Base-by-base conservation (phyloP, 352 stramenopile species). In the Phytophthora capsici region DNA sequence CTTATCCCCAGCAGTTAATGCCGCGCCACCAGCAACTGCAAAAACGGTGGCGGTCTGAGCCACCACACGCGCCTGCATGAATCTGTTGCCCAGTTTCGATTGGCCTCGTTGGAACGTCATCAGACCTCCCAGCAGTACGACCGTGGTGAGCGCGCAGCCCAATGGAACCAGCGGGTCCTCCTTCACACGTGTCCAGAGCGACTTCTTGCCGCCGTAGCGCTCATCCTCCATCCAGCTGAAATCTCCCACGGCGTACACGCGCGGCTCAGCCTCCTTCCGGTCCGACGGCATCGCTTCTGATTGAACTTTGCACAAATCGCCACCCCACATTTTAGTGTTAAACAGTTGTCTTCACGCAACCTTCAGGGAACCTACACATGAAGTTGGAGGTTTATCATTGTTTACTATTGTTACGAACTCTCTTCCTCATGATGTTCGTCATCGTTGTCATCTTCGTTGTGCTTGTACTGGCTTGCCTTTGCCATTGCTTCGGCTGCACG, bases 11-110 rank as follows among this genome's bases (percentile, higher is more conserved):
- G 79, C 71, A 22, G 80, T 71, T 10, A 90, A 13, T 13, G 80
- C 69, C 2, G 71, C 76, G n/a, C 85, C 82, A 6, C 63, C 70
- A 5, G 72, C 79, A 41, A 95, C 63, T 7, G 85, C 85, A 4
- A 92, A n/a, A 4, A 95, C 75, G 2, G 87, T 95, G 16, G 69
- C 76, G 3, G 77, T 84, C 63, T 95, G 87, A 47, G 72, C 69
- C 34, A 93, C 60, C 30, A 95, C 82, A 17, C 87, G 84, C 41
- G 84, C 85, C 57, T 92, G 84, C 87, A 95, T 95, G 64, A 94
- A 95, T 43, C 77, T 76, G 65, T 94, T 92, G 55, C 82, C 77
- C 36, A 92, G 76, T 66, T 90, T 89, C 43, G 85, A 91, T 37
- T 90, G 78, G 32, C 84, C 85, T 25, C 57, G 74, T 45, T 90